Percentiles rank a stretch among this genome's conserved stretches.
These are phyloP conservation scores for Tolypocladium cylindrosporum DNA, from an alignment of 2,329 filamentous ascomycete genomes.

Conservation along the genomic window DNA sequence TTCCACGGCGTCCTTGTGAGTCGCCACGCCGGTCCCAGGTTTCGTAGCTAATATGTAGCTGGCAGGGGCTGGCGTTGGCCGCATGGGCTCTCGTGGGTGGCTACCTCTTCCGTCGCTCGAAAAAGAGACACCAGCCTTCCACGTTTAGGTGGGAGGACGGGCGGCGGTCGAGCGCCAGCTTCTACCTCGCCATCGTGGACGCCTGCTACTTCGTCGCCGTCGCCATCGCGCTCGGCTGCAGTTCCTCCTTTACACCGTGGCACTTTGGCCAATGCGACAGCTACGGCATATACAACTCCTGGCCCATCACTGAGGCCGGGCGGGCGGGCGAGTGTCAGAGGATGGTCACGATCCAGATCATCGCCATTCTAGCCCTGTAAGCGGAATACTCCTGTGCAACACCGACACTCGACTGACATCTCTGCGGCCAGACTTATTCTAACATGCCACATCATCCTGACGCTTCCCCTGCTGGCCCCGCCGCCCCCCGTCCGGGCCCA, in stretches of 20 bases:
- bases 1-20: not conserved
- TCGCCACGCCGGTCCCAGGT: not conserved
- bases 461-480: not conserved
- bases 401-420: not conserved
- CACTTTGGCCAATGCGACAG: not conserved
- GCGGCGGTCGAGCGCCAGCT: not conserved
- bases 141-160: not conserved
- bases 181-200: conserved; percentile 3
- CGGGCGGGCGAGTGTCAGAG: not conserved
- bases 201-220: not conserved
- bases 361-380: not conserved
- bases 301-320: not conserved
- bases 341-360: not conserved
- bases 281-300: not conserved
- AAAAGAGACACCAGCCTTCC: not conserved
- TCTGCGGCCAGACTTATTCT: not conserved
- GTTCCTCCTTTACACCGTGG: not conserved
- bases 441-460: not conserved
- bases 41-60: not conserved
- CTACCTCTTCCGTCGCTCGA: not conserved
- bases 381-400: not conserved
- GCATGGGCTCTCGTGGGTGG: not conserved
- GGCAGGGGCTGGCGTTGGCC: conserved; percentile 1
- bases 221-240: not conserved
- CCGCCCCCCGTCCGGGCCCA: not conserved